These are phyloP conservation scores for Mycosarcoma maydis DNA, from an alignment of 1,284 basidiomycete species.

Conservation along the genomic window DNA sequence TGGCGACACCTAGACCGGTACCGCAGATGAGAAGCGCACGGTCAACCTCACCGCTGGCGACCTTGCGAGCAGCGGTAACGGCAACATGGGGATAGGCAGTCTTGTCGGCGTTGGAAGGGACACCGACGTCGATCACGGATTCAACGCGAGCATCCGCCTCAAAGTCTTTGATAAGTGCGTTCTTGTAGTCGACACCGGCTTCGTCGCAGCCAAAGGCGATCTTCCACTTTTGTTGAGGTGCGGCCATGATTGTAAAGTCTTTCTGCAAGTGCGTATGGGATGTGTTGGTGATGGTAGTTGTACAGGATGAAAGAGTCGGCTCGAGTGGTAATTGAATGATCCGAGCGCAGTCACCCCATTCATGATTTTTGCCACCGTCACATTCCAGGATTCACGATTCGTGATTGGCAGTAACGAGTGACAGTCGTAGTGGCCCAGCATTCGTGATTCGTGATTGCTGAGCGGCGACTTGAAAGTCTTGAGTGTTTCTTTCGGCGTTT, in stretches of 20 bases:
- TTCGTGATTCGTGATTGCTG: too few relatives aligned
- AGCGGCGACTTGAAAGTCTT: too few relatives aligned
- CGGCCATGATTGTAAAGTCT: slow-evolving; percentile 13
- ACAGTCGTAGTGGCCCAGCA: too few relatives aligned
- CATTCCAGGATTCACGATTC: too few relatives aligned
- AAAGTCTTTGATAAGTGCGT: slow-evolving; percentile 53
- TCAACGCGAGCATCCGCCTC: slow-evolving; percentile 53
- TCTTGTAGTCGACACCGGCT: slow-evolving; percentile 60
- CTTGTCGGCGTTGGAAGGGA: slow-evolving; percentile 55
- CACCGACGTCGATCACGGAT: slow-evolving; percentile 55
- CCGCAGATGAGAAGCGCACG: slow-evolving; percentile 69
- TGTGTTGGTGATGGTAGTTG: neutral
- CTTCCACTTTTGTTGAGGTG: slow-evolving; percentile 43
- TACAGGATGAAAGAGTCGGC: too few relatives aligned
- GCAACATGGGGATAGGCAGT: slow-evolving; percentile 70
- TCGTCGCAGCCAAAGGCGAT: slow-evolving; percentile 53
- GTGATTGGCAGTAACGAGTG: too few relatives aligned
- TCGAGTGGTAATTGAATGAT: slow-evolving; percentile 18
- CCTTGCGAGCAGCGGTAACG: slow-evolving; percentile 68
- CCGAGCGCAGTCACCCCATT: slow-evolving; percentile 11
- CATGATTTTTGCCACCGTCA: neutral
- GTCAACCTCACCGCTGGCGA: slow-evolving; percentile 68
- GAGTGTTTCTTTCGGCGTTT: slow-evolving; percentile 10
- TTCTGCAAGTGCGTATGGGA: neutral
- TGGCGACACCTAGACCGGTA: slow-evolving; percentile 69